Conservation (phyloP, 768 basidiomycete genomes). For the Nidularia sp. region DNA sequence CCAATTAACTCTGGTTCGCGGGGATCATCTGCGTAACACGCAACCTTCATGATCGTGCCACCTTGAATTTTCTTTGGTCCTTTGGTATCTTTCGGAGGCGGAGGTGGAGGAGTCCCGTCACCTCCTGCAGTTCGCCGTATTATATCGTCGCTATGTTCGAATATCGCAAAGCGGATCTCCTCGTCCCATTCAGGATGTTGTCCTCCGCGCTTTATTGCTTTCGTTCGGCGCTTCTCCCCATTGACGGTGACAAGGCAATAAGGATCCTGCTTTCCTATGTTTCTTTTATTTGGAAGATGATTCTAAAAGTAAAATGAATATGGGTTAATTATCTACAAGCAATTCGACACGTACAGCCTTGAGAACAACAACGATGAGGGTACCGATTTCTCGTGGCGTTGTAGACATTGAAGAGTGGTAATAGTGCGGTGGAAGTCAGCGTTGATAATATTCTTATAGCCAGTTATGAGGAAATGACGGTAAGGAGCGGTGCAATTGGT, state of each 20-base stretch:
- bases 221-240: conserved; percentile 82
- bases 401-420: conserved; percentile 44
- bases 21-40: conserved; percentile 93
- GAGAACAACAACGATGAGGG: conserved; percentile 88
- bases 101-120: conserved; percentile 56
- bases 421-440: conserved; percentile 6
- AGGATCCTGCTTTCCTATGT: conserved; percentile 96
- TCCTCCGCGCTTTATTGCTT: conserved; percentile 93
- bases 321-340: too few relatives aligned
- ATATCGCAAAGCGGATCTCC: conserved; percentile 88
- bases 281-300: conserved; percentile 85
- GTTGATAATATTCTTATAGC: too few relatives aligned
- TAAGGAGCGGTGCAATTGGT: too few relatives aligned
- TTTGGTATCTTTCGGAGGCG: conserved; percentile 60
- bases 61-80: conserved; percentile 56
- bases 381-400: conserved; percentile 77
- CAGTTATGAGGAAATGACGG: too few relatives aligned
- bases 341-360: conserved; percentile 87
- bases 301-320: too few relatives aligned
- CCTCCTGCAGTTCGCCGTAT: conserved; percentile 34
- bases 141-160: conserved; percentile 67
- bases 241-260: conserved; percentile 82
- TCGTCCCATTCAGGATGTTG: conserved; percentile 99
- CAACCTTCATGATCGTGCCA: conserved; percentile 70
- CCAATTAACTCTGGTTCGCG: conserved; percentile 96